phyloP scores from a whole-genome alignment of 176 grass and related monocot species.

The Alloteropsis semialata region DNA sequence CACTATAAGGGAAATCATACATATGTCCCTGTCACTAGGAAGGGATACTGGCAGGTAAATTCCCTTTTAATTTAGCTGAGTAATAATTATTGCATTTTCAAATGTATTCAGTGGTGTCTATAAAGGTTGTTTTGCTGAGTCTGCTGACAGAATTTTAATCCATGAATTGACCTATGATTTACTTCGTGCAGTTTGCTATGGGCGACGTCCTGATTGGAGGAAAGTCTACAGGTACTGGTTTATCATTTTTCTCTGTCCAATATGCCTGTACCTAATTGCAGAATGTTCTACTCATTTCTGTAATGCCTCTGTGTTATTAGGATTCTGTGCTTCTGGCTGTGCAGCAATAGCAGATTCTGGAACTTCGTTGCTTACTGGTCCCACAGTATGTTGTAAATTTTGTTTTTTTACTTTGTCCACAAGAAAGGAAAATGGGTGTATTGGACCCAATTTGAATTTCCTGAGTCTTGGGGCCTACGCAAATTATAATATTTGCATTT shows the following conservation, averaged over 20 bases:
- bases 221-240: conserved; percentile 48
- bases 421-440: not conserved
- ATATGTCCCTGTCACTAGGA: conserved; percentile 68
- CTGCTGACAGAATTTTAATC: conserved; percentile 9
- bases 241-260: not conserved
- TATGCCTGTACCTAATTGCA: not conserved
- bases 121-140: not conserved
- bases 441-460: not conserved
- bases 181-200: conserved; percentile 68
- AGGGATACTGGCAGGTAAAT: conserved; percentile 81
- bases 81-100: not conserved
- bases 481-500: not conserved
- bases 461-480: not conserved
- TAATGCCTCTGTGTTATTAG: conserved; percentile 38
- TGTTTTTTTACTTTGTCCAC: not conserved
- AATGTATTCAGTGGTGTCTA: not conserved
- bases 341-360: conserved; percentile 87
- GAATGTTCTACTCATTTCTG: conserved; percentile 18
- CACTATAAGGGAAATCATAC: conserved; percentile 75
- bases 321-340: conserved; percentile 63
- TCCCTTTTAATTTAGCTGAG: conserved; percentile 5
- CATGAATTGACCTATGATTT: not conserved
- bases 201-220: conserved; percentile 69
- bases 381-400: conserved; percentile 52
- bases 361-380: conserved; percentile 80